Evolutionary conservation across 1,284 basidiomycete genomes (phyloP), one percentile per base, ranked within the genome.

Genomic region (Ceratorhiza oryzae-sativae): DNA sequence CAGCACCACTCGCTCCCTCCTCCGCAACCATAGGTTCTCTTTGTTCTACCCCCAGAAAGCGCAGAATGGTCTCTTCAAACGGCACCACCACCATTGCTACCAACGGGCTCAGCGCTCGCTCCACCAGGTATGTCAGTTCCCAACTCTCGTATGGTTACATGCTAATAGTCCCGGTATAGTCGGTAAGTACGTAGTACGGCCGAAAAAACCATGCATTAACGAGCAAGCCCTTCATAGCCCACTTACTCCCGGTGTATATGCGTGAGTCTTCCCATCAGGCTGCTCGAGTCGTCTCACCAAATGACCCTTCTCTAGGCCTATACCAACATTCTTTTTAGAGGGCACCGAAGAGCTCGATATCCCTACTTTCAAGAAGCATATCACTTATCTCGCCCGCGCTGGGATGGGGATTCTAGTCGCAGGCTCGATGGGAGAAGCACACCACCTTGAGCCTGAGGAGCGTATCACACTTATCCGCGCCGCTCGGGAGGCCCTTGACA

Each of bases 361-460:
- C 53, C 82, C 84, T 13, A 81, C 90, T 0, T 91, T 95, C 77
- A 84, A 89, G 77, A 81, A 82, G n/a, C 94, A 96, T 81, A 84
- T 94, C 59, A 81, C 88, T 60, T 86, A 85, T 60, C 82, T 90
- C 67, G 92, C 90, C 3, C 82, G 83, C 61, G 90, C 89, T 20
- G 93, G 93, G 46, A 89, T 94, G 74, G 85, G 83, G 32, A 92
- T 92, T 20, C 82, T 97, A 72, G 83, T 96, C 58, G 87, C 89
- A 59, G 94, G 94, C 23, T 90, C 90, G n/a, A 91, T 90, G 87
- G 89, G 92, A 77, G 91, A 93, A 81, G 93, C 90, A 9, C 85
- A 88, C 77, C 94, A 97, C 78, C 84, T 97, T 67, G 87, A 89
- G 34, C 87, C 88, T 75, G 80, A 84, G 2, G 94, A 97, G 78